phyloP scores from a whole-genome alignment of 108 stramenopile species.

The Aurantiochytrium sp. region DNA sequence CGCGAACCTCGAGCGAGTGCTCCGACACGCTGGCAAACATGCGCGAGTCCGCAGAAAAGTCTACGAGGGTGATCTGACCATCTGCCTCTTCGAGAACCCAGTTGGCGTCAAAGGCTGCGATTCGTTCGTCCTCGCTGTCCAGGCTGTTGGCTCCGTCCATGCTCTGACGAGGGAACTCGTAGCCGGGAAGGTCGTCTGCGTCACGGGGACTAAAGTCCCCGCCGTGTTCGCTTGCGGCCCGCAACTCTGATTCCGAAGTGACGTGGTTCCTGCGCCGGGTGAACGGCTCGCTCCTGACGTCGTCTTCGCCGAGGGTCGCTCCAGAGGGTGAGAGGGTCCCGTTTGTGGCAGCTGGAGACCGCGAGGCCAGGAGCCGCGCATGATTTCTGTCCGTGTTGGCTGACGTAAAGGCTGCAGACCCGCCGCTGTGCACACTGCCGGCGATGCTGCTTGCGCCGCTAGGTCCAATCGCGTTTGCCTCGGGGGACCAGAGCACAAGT shows the following conservation, averaged over 20 bases:
- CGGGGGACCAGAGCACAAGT: conserved; percentile 8
- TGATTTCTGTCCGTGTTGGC: neutral
- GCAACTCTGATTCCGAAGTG: neutral
- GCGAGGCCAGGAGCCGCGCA: neutral
- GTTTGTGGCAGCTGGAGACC: neutral
- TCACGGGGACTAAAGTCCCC: neutral
- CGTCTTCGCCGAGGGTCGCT: no score
- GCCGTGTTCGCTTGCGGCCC: no score
- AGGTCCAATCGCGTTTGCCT: neutral
- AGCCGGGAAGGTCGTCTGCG: neutral
- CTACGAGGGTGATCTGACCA: neutral
- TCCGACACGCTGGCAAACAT: conserved; percentile 2
- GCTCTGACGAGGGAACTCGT: neutral
- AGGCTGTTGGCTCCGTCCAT: no score
- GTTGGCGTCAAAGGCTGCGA: neutral
- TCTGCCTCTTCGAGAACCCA: neutral
- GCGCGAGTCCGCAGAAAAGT: neutral
- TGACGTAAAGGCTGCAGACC: neutral
- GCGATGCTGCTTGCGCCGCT: neutral
- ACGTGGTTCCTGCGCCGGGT: no score
- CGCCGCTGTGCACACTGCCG: neutral
- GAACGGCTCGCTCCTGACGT: no score
- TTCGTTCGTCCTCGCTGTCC: neutral
- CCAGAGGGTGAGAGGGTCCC: no score
- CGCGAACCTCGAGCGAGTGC: neutral